Percentiles rank a stretch among this genome's conserved stretches.
phyloP scores from a whole-genome alignment of 106 monocot species.

The Triglochin maritima region DNA sequence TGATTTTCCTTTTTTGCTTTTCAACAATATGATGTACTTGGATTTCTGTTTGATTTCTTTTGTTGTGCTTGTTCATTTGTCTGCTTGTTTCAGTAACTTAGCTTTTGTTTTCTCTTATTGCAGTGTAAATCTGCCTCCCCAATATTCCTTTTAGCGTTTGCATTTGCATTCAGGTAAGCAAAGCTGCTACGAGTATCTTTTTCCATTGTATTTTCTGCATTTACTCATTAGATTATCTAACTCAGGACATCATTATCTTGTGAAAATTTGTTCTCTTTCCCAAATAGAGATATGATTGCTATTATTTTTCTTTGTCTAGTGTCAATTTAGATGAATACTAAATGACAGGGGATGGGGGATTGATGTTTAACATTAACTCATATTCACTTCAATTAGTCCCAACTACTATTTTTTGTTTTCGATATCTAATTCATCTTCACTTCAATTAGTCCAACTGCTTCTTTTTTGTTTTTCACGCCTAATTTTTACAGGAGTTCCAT shows the following conservation, averaged over 20 bases:
- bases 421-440: too few relatives aligned
- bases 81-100: too few relatives aligned
- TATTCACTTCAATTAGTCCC: too few relatives aligned
- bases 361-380: too few relatives aligned
- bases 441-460: too few relatives aligned
- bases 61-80: not conserved
- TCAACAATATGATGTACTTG: not conserved
- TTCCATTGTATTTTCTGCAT: not conserved
- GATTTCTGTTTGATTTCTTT: not conserved
- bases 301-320: too few relatives aligned
- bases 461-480: too few relatives aligned
- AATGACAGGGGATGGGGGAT: too few relatives aligned
- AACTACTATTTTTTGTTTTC: too few relatives aligned
- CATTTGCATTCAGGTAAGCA: slow-evolving; percentile 90
- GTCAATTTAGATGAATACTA: too few relatives aligned
- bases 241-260: not conserved
- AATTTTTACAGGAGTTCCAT: too few relatives aligned
- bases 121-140: slow-evolving; percentile 98
- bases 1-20: slow-evolving; percentile 8
- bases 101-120: slow-evolving; percentile 27
- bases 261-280: not conserved
- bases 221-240: not conserved
- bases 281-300: too few relatives aligned
- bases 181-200: not conserved
- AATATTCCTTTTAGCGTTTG: slow-evolving; percentile 91